Conservation (phyloP, 2,329 filamentous ascomycete genomes). For the Thelonectria olida region DNA sequence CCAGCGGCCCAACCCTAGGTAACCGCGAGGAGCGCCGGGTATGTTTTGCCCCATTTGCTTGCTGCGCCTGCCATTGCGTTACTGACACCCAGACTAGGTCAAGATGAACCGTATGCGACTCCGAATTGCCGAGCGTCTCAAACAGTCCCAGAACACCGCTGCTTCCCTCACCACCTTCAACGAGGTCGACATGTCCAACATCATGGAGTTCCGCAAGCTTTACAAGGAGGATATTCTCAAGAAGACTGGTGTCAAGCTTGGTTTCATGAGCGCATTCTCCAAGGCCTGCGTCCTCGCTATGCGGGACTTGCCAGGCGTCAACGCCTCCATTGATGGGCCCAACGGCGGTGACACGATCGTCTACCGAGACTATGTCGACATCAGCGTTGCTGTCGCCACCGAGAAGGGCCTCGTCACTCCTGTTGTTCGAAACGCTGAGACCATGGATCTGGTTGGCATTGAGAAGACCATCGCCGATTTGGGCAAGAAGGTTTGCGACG, state of each 20-base stretch:
- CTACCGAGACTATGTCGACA: conserved; percentile 97
- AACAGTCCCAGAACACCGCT: conserved; percentile 98
- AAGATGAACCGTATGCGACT: conserved; percentile 99
- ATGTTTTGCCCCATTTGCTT: conserved; percentile 48
- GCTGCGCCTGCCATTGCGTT: background rate
- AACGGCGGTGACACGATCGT: conserved; percentile 97
- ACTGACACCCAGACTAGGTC: conserved; percentile 64
- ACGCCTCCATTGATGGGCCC: conserved; percentile 95
- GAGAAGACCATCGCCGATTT: conserved; percentile 92
- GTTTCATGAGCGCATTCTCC: conserved; percentile 99
- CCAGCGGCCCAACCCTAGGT: conserved; percentile 60
- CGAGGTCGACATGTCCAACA: conserved; percentile 97
- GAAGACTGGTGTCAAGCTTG: conserved; percentile 96
- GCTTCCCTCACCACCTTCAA: conserved; percentile 98
- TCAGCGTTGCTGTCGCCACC: conserved; percentile 95
- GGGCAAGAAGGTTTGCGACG: conserved; percentile 82
- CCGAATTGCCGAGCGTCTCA: conserved; percentile 94
- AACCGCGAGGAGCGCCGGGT: conserved; percentile 89
- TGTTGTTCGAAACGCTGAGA: conserved; percentile 92
- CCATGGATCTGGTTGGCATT: conserved; percentile 86
- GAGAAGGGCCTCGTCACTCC: conserved; percentile 98
- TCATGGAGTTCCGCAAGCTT: conserved; percentile 96
- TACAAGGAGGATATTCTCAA: conserved; percentile 98
- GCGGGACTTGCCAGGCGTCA: conserved; percentile 93
- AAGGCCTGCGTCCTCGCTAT: conserved; percentile 90